Percentiles rank a stretch among this genome's conserved stretches.
Evolutionary conservation across 306 rosid species (phyloP).

Genomic region (Quercus mongolica): DNA sequence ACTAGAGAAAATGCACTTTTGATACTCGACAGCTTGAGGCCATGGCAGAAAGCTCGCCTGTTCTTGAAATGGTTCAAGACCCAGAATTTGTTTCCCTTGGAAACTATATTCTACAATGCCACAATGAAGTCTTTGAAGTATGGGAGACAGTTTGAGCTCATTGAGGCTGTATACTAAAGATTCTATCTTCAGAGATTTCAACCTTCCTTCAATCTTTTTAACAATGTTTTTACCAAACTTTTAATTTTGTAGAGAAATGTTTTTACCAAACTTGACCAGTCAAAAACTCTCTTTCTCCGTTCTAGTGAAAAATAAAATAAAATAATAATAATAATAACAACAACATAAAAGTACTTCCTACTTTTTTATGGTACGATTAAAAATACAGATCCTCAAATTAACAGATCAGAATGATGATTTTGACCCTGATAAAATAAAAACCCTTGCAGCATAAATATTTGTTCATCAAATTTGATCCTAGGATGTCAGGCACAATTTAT

Average conservation of each 20-base stretch:
- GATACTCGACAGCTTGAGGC: slow-evolving; percentile 78
- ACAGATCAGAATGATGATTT: background rate
- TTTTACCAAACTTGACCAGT: background rate
- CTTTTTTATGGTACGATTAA: background rate
- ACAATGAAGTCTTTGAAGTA: slow-evolving; percentile 90
- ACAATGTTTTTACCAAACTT: background rate
- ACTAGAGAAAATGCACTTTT: slow-evolving; percentile 66
- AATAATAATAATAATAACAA: too few relatives aligned
- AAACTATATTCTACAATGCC: slow-evolving; percentile 89
- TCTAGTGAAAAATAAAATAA: too few relatives aligned
- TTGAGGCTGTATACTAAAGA: slow-evolving; percentile 27
- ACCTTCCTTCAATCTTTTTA: background rate
- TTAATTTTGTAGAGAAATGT: too few relatives aligned
- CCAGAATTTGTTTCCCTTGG: slow-evolving; percentile 70
- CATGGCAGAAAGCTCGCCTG: slow-evolving; percentile 69
- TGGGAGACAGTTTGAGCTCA: slow-evolving; percentile 79
- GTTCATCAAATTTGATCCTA: background rate
- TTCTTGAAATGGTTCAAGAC: slow-evolving; percentile 79
- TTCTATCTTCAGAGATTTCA: background rate
- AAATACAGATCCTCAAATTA: background rate
- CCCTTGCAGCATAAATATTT: background rate
- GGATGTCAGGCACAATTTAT: background rate
- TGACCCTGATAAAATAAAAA: background rate
- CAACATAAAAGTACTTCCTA: too few relatives aligned
- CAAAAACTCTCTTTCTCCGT: background rate